These are phyloP conservation scores for Aspergillus fructus DNA, from an alignment of 2,329 filamentous ascomycete species.

Conservation along the genomic window DNA sequence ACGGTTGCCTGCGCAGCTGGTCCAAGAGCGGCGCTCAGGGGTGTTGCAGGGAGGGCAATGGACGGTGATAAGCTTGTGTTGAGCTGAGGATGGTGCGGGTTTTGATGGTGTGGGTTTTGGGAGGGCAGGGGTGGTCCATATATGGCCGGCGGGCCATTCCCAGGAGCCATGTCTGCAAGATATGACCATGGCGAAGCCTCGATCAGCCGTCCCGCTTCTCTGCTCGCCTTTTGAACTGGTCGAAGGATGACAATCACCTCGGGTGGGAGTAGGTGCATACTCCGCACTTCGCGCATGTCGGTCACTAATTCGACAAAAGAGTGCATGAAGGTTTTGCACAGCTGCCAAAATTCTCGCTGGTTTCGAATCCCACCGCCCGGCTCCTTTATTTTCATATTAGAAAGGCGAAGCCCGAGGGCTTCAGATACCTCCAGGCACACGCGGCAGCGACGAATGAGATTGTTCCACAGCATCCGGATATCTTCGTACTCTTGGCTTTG, in stretches of 20 bases:
- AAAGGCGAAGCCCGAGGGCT: constrained; percentile 69
- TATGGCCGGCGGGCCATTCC: constrained; percentile 29
- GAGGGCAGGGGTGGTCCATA: constrained; percentile 39
- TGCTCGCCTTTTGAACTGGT: constrained; percentile 78
- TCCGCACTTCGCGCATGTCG: constrained; percentile 47
- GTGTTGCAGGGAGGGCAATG: constrained; percentile 73
- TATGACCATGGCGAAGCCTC: constrained; percentile 64
- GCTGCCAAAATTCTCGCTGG: constrained; percentile 62
- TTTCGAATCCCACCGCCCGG: constrained; percentile 65
- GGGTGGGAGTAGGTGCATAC: constrained; percentile 52
- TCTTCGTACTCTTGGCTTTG: constrained; percentile 60
- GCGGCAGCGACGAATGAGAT: constrained; percentile 69
- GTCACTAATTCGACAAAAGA: constrained; percentile 49
- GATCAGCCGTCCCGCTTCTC: constrained; percentile 75
- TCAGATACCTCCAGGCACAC: constrained; percentile 72
- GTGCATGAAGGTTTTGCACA: constrained; percentile 64
- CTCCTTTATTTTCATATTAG: constrained; percentile 80
- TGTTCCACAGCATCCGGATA: constrained; percentile 65
- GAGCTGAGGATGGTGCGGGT: constrained; percentile 23
- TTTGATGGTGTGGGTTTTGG: constrained; percentile 32
- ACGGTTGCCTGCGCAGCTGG: constrained; percentile 89
- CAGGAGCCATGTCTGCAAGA: constrained; percentile 45
- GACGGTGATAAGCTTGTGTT: constrained; percentile 43
- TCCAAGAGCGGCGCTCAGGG: constrained; percentile 82
- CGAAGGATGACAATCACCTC: constrained; percentile 74